Conservation (phyloP, 208 protist genomes). For the Tritrichomonas foetus region DNA sequence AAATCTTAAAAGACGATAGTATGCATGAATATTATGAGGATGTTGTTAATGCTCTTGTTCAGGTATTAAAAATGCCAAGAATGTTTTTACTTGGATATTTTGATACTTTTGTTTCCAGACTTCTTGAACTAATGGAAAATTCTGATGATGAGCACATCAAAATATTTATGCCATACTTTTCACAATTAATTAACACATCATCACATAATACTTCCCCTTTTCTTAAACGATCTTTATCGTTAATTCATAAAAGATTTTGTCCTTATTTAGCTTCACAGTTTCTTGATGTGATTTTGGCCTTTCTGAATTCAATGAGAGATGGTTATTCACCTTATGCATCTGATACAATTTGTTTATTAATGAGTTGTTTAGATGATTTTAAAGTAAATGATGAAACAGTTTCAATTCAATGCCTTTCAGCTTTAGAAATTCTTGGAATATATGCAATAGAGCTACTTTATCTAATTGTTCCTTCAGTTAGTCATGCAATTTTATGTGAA, state of each 20-base stretch:
- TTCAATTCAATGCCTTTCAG: neutral
- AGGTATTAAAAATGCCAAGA: neutral
- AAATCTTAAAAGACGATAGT: neutral
- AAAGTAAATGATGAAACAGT: neutral
- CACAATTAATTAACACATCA: neutral
- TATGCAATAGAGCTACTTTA: neutral
- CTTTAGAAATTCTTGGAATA: neutral
- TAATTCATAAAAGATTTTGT: neutral
- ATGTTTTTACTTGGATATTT: neutral
- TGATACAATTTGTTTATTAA: neutral
- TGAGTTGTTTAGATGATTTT: neutral
- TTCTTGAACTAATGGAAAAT: neutral
- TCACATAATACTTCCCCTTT: neutral
- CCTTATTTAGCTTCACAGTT: neutral
- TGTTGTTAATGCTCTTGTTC: neutral
- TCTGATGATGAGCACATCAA: neutral
- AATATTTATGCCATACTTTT: neutral
- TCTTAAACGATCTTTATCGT: neutral
- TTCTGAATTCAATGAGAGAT: neutral
- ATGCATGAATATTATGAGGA: neutral
- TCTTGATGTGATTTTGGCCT: neutral
- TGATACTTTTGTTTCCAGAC: neutral
- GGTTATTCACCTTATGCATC: neutral
- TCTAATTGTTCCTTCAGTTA: neutral
- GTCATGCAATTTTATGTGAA: neutral